Conservation (phyloP, 2,329 filamentous ascomycete species). For the Diaporthe citrichinensis region DNA sequence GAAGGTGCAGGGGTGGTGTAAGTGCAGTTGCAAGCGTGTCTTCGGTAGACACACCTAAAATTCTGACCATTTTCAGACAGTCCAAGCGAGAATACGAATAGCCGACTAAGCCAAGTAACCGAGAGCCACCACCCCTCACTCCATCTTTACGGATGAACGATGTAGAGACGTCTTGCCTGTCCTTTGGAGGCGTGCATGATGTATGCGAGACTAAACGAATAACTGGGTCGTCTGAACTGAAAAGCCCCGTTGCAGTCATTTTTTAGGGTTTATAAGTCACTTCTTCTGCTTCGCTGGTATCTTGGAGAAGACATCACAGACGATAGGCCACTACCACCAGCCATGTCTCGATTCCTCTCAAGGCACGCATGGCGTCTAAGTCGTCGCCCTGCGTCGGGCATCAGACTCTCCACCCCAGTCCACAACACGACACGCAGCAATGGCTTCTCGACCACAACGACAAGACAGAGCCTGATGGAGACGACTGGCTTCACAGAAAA, state of each 20-base stretch:
- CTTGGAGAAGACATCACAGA: background rate
- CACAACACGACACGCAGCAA: slow-evolving; percentile 47
- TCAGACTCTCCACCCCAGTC: background rate
- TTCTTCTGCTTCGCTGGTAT: background rate
- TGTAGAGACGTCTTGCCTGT: background rate
- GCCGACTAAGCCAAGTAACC: slow-evolving; percentile 17
- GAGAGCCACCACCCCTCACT: slow-evolving; percentile 4
- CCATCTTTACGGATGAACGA: background rate
- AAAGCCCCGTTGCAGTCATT: background rate
- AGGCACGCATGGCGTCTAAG: slow-evolving; percentile 7
- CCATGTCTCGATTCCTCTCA: slow-evolving; percentile 30
- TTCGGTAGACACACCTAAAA: background rate
- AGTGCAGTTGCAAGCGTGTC: background rate
- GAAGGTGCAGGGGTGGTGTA: background rate
- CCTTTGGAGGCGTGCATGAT: background rate
- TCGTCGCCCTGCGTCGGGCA: background rate
- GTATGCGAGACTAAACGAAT: background rate
- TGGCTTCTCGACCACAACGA: slow-evolving; percentile 54
- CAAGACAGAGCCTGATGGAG: slow-evolving; percentile 71
- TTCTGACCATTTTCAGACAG: background rate
- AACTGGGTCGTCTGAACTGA: background rate
- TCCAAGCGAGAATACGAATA: background rate
- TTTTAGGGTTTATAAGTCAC: background rate
- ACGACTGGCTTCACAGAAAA: slow-evolving; percentile 79
- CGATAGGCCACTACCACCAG: background rate